Percentiles rank a stretch among this genome's conserved stretches.
Evolutionary conservation across 1,284 basidiomycete species (phyloP).

Genomic region (Leucocoprinus gongylophorus): DNA sequence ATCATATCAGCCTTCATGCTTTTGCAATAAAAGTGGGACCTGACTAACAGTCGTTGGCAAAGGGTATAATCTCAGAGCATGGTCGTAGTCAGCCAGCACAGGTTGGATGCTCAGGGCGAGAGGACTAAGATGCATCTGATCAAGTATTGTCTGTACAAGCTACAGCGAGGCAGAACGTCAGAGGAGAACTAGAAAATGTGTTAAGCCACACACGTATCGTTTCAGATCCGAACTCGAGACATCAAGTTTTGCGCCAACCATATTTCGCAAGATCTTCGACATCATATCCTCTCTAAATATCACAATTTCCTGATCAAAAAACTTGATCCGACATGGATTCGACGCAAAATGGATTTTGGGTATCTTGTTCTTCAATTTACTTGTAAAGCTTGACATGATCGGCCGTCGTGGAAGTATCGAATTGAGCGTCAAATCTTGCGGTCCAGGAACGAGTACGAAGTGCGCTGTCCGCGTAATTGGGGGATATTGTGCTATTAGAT

Average conservation of each 20-base stretch:
- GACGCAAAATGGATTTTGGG: slow-evolving; percentile 79
- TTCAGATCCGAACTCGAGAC: slow-evolving; percentile 73
- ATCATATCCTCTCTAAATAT: slow-evolving; percentile 91
- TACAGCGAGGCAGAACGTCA: slow-evolving; percentile 25
- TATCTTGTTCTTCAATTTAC: slow-evolving; percentile 62
- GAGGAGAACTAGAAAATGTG: neutral
- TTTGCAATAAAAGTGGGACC: neutral
- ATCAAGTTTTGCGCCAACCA: slow-evolving; percentile 78
- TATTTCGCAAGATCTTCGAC: slow-evolving; percentile 89
- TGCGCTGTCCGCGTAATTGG: slow-evolving; percentile 72
- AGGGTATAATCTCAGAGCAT: slow-evolving; percentile 89
- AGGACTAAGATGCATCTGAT: slow-evolving; percentile 88
- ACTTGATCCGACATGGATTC: slow-evolving; percentile 93
- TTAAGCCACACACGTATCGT: slow-evolving; percentile 63
- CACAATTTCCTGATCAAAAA: slow-evolving; percentile 95
- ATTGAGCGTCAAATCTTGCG: slow-evolving; percentile 78
- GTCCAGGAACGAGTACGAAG: slow-evolving; percentile 93
- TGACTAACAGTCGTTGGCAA: slow-evolving; percentile 80
- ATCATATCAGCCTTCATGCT: slow-evolving; percentile 10
- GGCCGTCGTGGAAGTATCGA: slow-evolving; percentile 74
- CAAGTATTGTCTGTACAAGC: slow-evolving; percentile 91
- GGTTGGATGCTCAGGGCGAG: slow-evolving; percentile 82
- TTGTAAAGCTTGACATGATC: slow-evolving; percentile 67
- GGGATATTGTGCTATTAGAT: slow-evolving; percentile 79
- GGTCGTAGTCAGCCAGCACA: slow-evolving; percentile 87